Evolutionary conservation across 2,329 filamentous ascomycete species (phyloP), one percentile per base, ranked within the genome.

Genomic region (Fusarium sp.): DNA sequence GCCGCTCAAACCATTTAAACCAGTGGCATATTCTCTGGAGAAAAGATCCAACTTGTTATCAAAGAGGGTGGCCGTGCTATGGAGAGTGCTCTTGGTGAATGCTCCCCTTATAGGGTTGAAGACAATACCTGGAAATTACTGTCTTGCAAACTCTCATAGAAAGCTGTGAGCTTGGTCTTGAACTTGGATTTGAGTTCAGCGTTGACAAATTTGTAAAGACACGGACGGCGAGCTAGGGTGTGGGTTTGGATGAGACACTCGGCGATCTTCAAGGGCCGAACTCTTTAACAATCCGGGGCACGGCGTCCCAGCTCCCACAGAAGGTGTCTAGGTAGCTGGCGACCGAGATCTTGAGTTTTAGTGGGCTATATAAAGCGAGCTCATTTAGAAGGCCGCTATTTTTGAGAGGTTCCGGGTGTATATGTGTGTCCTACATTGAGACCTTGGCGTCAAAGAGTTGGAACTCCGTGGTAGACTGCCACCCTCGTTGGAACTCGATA

Each of bases 311-410:
- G 5, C 52, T 77, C 16, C 59, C 69, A 3, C 62, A 48, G n/a
- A 67, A 65, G 62, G 29, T 10, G 29, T 31, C 29, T 31, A 10
- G 29, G 29, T 10, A 31, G 29, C 8, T 31, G 29, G 29, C 8
- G 29, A 31, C 29, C 29, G 29, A 31, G 29, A 31, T 2, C 29
- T 31, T 10, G 29, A 31, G 29, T 10, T 31, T 31, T 10, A 31
- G 69, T 80, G 84, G 7, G 78, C 84, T 41, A 76, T 85, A 7
- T 83, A 86, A 50, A 78, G 85, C 11, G 83, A 86, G 67, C 82
- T 82, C 37, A 77, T 86, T 8, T 62, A 85, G 33, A 81, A 83
- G 11, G 68, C 69, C 2, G 78, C 83, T 31, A 76, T 85, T 5
- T 73, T 81, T 8, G 31, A 50, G 1, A 77, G 75, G 9, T 85